phyloP scores from a whole-genome alignment of 805 yeast genomes.

The Ogataea pilisensis region DNA sequence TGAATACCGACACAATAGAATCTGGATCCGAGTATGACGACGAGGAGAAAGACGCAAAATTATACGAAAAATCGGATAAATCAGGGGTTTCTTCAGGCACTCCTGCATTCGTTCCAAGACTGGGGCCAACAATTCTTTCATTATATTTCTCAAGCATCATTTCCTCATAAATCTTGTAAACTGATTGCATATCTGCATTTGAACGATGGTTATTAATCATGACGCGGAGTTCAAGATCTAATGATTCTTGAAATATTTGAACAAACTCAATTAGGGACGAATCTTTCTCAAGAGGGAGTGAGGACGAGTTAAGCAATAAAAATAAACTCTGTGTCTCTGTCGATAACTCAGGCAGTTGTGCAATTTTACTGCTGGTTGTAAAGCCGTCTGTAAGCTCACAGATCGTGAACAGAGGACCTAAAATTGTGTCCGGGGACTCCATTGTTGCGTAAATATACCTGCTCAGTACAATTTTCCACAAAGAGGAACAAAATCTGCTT shows the following conservation, averaged over 20 bases:
- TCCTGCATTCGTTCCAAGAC: no score
- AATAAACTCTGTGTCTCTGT: not conserved
- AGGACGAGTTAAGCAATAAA: not conserved
- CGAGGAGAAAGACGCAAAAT: constrained; percentile 1
- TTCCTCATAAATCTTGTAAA: not conserved
- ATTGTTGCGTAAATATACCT: not conserved
- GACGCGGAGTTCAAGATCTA: not conserved
- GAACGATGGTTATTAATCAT: not conserved
- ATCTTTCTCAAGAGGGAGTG: not conserved
- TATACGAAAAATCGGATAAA: not conserved
- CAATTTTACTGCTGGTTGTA: no score
- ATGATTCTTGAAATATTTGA: not conserved
- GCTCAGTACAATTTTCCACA: no score
- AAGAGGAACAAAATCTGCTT: no score
- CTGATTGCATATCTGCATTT: not conserved
- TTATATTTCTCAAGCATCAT: not conserved
- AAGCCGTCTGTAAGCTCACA: constrained; percentile 1
- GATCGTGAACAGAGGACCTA: constrained; percentile 1
- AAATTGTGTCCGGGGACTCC: constrained; percentile 1
- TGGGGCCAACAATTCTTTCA: no score
- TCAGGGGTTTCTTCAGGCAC: not conserved
- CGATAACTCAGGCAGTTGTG: not conserved
- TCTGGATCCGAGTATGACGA: not conserved
- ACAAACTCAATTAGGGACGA: not conserved
- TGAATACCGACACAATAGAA: not conserved